Base-by-base conservation (phyloP, 306 rosid species). In the Psophocarpus tetragonolobus region DNA sequence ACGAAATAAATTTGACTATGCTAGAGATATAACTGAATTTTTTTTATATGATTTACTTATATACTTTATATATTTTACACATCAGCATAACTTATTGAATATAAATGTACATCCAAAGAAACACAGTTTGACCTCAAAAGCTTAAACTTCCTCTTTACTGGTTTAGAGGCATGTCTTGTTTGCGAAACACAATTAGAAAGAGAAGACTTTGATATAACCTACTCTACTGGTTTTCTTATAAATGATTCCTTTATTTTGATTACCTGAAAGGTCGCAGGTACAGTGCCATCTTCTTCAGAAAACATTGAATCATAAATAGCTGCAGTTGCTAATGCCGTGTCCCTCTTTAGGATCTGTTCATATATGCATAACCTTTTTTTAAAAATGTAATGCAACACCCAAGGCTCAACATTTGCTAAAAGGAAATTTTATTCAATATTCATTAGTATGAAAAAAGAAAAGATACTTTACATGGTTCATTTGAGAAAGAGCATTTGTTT, bases 251-350 rank as follows among this genome's bases (percentile, higher is more conserved):
- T 18, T 57, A 30, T 65, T 65, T 47, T 50, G 71, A 68, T 87
- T 71, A 92, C 98, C 97, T 94, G 97, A 82, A 92, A 94, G 81
- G 98, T 94, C 78, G 98, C 98, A 68, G 97, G 97, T 68, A 94
- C 81, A 3, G 93, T 88, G 73, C 97, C 98, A 82, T 94, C 98
- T 68, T 94, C 97, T 56, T 87, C 88, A 8, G 91, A 96, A 72
- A 94, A 94, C 97, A 94, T 90, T 53, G 97, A 90, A 75, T 94
- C 93, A 77, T 94, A 94, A 80, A 94, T 92, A 66, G 97, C 97
- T 68, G 97, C 97, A 56, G 97, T 89, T 54, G 98, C 97, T 77
- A 94, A 80, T 72, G 95, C 97, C 39, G 97, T 90, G 71, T 94
- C 98, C 88, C 87, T 89, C 83, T 83, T 88, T 39, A 94, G 90